Conservation (phyloP, 2,329 filamentous ascomycete genomes). For the Thielaviopsis populi region DNA sequence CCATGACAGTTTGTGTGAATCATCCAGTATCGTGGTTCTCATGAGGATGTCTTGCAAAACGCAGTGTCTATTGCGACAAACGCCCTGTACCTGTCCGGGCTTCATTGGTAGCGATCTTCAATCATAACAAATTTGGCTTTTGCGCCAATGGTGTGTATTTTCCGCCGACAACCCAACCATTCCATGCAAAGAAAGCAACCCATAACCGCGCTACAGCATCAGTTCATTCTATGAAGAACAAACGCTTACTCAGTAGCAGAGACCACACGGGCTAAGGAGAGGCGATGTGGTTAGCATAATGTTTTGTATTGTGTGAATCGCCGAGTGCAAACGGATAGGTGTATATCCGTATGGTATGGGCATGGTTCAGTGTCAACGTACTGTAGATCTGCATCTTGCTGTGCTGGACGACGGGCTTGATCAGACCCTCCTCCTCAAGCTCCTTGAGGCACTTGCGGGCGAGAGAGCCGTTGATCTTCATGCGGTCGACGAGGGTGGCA, state of each 20-base stretch:
- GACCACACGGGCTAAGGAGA: constrained; percentile 15
- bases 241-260: constrained; percentile 16
- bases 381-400: constrained; percentile 98
- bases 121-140: constrained; percentile 17
- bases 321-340: not conserved
- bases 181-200: constrained; percentile 17
- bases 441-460: constrained; percentile 79
- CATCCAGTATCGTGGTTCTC: constrained; percentile 4
- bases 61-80: constrained; percentile 16
- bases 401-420: constrained; percentile 95
- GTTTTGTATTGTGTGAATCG: not conserved
- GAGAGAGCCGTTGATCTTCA: constrained; percentile 99
- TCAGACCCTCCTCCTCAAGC: constrained; percentile 94
- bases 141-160: constrained; percentile 17
- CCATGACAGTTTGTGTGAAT: constrained; percentile 2
- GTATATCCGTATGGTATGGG: not conserved
- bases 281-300: constrained; percentile 7
- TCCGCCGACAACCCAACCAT: constrained; percentile 16
- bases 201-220: constrained; percentile 16
- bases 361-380: constrained; percentile 29
- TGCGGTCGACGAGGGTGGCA: constrained; percentile 93
- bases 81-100: constrained; percentile 9
- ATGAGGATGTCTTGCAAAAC: constrained; percentile 12
- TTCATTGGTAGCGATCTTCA: constrained; percentile 13
- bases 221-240: constrained; percentile 10